Conservation (phyloP, 495 filamentous ascomycete species). For the Baudoinia panamericana region DNA sequence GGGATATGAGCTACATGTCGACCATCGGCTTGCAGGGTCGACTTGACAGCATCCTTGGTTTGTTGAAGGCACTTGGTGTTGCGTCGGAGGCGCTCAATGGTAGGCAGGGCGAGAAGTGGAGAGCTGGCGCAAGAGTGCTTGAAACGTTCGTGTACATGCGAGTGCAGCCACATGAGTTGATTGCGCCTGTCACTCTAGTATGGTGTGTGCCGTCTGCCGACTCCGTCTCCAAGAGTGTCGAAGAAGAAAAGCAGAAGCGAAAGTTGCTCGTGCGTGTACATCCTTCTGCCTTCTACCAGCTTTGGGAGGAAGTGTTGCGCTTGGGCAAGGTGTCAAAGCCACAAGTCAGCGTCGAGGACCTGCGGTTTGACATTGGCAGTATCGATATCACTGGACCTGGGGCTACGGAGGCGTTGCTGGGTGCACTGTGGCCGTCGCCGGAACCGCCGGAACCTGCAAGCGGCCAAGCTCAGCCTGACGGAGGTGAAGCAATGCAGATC, state of each 20-base stretch:
- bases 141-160: slow-evolving; percentile 51
- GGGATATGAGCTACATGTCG: slow-evolving; percentile 94
- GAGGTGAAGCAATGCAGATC: slow-evolving; percentile 1
- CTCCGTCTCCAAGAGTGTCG: slow-evolving; percentile 12
- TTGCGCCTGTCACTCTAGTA: slow-evolving; percentile 66
- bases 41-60: slow-evolving; percentile 44
- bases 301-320: slow-evolving; percentile 65
- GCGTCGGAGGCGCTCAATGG: slow-evolving; percentile 27
- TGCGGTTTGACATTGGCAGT: slow-evolving; percentile 88
- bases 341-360: slow-evolving; percentile 65
- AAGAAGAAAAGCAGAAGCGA: slow-evolving; percentile 35
- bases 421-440: slow-evolving; percentile 49
- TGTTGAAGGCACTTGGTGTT: slow-evolving; percentile 52
- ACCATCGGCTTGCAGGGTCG: slow-evolving; percentile 68
- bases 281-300: slow-evolving; percentile 74
- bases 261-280: slow-evolving; percentile 67
- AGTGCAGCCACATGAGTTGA: slow-evolving; percentile 39
- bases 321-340: slow-evolving; percentile 59
- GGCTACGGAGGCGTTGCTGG: slow-evolving; percentile 66
- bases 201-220: slow-evolving; percentile 43
- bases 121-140: slow-evolving; percentile 54
- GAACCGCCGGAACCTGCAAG: slow-evolving; percentile 21
- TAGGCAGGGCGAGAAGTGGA: slow-evolving; percentile 55
- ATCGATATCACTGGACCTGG: slow-evolving; percentile 78
- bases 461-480: slow-evolving; percentile 34